phyloP scores from a whole-genome alignment of 768 basidiomycete species.

The Amanita pseudoporphyria region DNA sequence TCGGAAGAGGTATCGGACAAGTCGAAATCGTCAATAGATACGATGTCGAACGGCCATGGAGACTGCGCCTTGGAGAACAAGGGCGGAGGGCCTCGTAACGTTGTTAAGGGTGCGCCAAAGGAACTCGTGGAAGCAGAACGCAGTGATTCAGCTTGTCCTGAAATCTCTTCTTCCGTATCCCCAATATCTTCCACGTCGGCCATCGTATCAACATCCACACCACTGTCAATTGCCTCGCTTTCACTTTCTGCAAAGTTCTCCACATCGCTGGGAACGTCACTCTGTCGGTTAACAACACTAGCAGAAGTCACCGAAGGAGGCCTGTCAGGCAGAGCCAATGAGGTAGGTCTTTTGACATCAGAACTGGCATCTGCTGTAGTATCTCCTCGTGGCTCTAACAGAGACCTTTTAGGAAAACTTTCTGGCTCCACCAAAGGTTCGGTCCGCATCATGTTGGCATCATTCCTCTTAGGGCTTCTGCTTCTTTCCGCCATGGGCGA shows the following conservation, averaged over 20 bases:
- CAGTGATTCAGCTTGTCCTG: conserved; percentile 26
- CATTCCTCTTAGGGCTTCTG: no score
- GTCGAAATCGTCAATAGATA: conserved; percentile 72
- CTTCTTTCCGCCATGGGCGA: no score
- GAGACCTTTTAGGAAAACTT: no score
- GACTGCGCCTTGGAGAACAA: conserved; percentile 22
- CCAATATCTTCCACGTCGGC: background rate
- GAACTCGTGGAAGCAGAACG: conserved; percentile 42
- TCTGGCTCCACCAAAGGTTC: background rate
- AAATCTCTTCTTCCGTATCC: background rate
- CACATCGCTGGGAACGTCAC: background rate
- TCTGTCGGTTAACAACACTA: background rate
- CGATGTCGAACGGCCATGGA: conserved; percentile 60
- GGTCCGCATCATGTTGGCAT: no score
- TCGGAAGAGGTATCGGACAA: conserved; percentile 72
- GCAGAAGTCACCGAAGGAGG: background rate
- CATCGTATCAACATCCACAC: background rate
- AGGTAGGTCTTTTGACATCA: no score
- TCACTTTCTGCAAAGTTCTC: background rate
- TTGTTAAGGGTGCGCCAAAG: conserved; percentile 33
- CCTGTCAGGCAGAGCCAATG: no score
- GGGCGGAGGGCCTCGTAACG: conserved; percentile 24
- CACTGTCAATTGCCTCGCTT: background rate
- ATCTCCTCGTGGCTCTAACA: no score
- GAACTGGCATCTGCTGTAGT: no score